Percentiles rank a stretch among this genome's conserved stretches.
Evolutionary conservation across 352 stramenopile species (phyloP).

Genomic region (Globisporangium takayamanum): DNA sequence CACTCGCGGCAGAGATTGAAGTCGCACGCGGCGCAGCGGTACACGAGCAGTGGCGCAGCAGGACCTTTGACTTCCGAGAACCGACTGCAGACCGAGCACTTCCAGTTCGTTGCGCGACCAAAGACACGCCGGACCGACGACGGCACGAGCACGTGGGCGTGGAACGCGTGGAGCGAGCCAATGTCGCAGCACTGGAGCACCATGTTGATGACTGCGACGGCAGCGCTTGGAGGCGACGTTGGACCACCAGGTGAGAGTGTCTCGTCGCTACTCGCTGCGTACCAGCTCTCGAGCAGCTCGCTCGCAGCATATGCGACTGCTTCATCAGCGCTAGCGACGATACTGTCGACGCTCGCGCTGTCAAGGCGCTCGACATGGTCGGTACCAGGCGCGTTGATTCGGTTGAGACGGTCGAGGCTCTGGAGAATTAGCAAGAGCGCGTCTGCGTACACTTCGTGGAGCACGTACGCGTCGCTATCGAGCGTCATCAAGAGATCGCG

Average conservation of each 20-base stretch:
- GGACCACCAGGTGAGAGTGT: neutral
- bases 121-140: constrained; percentile 29
- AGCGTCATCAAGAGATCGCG: neutral
- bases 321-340: constrained; percentile 14
- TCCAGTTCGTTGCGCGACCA: constrained; percentile 24
- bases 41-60: constrained; percentile 17
- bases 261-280: constrained; percentile 11
- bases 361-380: too few relatives aligned
- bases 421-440: constrained; percentile 13
- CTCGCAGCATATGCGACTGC: constrained; percentile 23
- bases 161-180: constrained; percentile 29
- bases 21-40: constrained; percentile 49
- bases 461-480: neutral
- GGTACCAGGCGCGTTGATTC: neutral
- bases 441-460: constrained; percentile 11
- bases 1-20: constrained; percentile 55
- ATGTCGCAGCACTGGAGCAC: constrained; percentile 25
- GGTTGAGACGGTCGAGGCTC: constrained; percentile 18
- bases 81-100: constrained; percentile 34
- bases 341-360: neutral
- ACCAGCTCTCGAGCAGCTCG: constrained; percentile 27
- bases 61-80: constrained; percentile 17
- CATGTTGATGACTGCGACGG: constrained; percentile 28
- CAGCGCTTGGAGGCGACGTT: constrained; percentile 9
- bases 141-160: constrained; percentile 30